Conservation (phyloP, 768 basidiomycete species). For the Pleurotus cornucopiae region DNA sequence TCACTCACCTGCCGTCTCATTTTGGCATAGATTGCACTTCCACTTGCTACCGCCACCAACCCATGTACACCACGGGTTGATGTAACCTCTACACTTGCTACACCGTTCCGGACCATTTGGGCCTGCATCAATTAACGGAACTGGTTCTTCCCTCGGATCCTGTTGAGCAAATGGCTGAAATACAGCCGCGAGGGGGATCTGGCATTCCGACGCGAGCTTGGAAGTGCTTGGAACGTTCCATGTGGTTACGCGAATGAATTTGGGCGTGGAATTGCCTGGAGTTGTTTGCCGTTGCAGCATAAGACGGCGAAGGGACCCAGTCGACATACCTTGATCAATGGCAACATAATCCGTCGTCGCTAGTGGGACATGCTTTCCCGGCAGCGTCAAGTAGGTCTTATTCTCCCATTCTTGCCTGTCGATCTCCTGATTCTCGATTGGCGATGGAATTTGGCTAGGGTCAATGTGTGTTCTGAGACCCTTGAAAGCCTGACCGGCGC, state of each 20-base stretch:
- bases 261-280: constrained; percentile 84
- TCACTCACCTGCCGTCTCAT: constrained; percentile 77
- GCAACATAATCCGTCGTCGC: constrained; percentile 85
- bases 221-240: constrained; percentile 84
- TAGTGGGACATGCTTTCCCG: constrained; percentile 65
- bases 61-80: constrained; percentile 94
- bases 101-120: constrained; percentile 80
- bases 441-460: constrained; percentile 87
- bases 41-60: constrained; percentile 77
- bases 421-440: constrained; percentile 69
- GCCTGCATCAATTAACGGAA: constrained; percentile 75
- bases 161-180: constrained; percentile 89
- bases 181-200: constrained; percentile 78
- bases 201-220: constrained; percentile 74
- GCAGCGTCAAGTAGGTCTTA: constrained; percentile 57
- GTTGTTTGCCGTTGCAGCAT: background rate
- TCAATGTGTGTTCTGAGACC: constrained; percentile 82
- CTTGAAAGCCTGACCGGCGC: constrained; percentile 50
- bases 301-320: background rate
- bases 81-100: constrained; percentile 77
- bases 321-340: constrained; percentile 75
- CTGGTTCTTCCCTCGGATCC: constrained; percentile 71
- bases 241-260: constrained; percentile 84
- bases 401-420: constrained; percentile 80
- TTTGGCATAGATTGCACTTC: constrained; percentile 88